Percentiles rank a stretch among this genome's conserved stretches.
phyloP scores from a whole-genome alignment of 768 basidiomycete species.

The Boletus subparvulus region DNA sequence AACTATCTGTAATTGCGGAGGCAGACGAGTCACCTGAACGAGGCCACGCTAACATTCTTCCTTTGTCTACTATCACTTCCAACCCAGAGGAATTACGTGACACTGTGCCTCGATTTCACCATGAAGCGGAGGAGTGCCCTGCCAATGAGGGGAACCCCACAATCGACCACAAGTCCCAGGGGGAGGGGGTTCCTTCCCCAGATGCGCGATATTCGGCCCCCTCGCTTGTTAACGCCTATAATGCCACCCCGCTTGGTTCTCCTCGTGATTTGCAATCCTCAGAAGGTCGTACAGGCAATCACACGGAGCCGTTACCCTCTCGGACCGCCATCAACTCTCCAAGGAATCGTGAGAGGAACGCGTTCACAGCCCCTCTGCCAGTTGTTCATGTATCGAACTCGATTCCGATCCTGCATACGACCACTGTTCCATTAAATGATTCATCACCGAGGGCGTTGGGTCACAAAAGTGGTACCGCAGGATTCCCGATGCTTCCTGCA shows the following conservation, averaged over 20 bases:
- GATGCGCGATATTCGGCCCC: slow-evolving; percentile 15
- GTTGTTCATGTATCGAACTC: slow-evolving; percentile 11
- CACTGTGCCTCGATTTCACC: not conserved
- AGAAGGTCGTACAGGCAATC: slow-evolving; percentile 5
- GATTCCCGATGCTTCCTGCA: slow-evolving; percentile 65
- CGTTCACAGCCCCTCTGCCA: slow-evolving; percentile 26
- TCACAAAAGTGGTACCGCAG: slow-evolving; percentile 42
- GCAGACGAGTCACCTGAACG: slow-evolving; percentile 61
- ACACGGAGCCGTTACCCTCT: slow-evolving; percentile 23
- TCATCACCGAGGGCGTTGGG: slow-evolving; percentile 24
- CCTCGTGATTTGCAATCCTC: slow-evolving; percentile 17
- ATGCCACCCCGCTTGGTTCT: slow-evolving; percentile 42
- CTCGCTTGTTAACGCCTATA: slow-evolving; percentile 38
- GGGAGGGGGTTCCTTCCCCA: slow-evolving; percentile 15
- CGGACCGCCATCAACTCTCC: slow-evolving; percentile 1
- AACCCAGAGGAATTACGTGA: not conserved
- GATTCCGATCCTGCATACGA: slow-evolving; percentile 12
- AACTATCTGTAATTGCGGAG: slow-evolving; percentile 70
- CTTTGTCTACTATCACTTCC: slow-evolving; percentile 1
- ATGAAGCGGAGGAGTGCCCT: not conserved
- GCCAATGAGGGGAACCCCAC: not conserved
- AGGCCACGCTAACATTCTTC: slow-evolving; percentile 10
- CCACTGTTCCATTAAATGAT: slow-evolving; percentile 39
- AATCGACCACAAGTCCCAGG: slow-evolving; percentile 5
- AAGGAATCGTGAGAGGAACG: slow-evolving; percentile 13